A percentile compares a stretch with the other conserved stretches of the same genome.
Evolutionary conservation across 2,329 filamentous ascomycete species (phyloP).

Genomic region (Epichloe uncinata): DNA sequence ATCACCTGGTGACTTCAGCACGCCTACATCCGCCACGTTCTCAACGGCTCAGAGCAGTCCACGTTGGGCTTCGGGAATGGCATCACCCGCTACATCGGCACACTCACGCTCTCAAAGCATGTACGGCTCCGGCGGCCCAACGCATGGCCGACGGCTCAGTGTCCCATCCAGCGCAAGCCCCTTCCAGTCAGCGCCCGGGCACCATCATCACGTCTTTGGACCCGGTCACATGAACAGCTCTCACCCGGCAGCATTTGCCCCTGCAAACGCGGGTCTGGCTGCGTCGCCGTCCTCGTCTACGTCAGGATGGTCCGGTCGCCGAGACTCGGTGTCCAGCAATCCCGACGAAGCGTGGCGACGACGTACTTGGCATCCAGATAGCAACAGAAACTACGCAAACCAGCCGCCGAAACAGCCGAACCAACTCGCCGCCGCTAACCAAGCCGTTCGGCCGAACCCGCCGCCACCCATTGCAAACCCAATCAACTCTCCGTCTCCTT

Average conservation of each 20-base stretch:
- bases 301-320: slow-evolving; percentile 43
- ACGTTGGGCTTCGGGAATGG: slow-evolving; percentile 52
- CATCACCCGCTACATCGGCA: slow-evolving; percentile 60
- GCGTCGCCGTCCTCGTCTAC: slow-evolving; percentile 52
- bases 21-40: slow-evolving; percentile 72
- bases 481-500: slow-evolving; percentile 39
- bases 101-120: slow-evolving; percentile 60
- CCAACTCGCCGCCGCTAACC: slow-evolving; percentile 64
- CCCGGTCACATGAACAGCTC: slow-evolving; percentile 42
- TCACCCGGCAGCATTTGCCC: slow-evolving; percentile 39
- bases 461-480: slow-evolving; percentile 34
- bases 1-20: slow-evolving; percentile 64
- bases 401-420: slow-evolving; percentile 44
- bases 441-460: slow-evolving; percentile 44
- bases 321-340: slow-evolving; percentile 49
- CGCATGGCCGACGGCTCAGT: slow-evolving; percentile 63
- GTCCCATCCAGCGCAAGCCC: slow-evolving; percentile 66
- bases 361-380: slow-evolving; percentile 84
- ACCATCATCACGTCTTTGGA: slow-evolving; percentile 40
- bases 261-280: slow-evolving; percentile 45
- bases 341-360: slow-evolving; percentile 68
- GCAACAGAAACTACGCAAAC: slow-evolving; percentile 48
- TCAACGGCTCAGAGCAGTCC: slow-evolving; percentile 67
- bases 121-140: slow-evolving; percentile 50
- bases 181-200: slow-evolving; percentile 53